These are phyloP conservation scores for Carex kokanica DNA, from an alignment of 176 grass and related monocot species.

Conservation along the genomic window DNA sequence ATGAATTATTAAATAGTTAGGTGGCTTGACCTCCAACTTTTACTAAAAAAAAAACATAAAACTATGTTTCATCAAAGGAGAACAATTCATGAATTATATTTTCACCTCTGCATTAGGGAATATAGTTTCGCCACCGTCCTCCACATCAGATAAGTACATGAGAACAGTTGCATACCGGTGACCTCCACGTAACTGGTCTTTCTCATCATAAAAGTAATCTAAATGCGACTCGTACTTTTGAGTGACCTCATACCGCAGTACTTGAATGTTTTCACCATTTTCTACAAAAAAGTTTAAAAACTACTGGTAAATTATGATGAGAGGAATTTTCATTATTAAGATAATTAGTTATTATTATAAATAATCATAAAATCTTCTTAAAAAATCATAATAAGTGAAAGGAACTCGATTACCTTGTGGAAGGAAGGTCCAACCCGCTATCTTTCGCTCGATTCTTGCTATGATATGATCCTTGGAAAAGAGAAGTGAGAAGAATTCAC, in stretches of 20 bases:
- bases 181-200: conserved; percentile 48
- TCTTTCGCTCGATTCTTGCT: conserved; percentile 44
- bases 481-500: neutral
- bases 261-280: conserved; percentile 62
- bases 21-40: too few relatives aligned
- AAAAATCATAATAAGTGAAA: neutral
- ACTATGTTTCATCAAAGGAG: neutral
- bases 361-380: neutral
- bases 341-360: neutral
- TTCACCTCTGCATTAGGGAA: conserved; percentile 58
- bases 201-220: conserved; percentile 63
- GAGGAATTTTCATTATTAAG: neutral
- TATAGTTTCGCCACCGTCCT: conserved; percentile 65
- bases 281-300: conserved; percentile 29
- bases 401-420: conserved; percentile 41
- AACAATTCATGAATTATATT: neutral
- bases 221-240: conserved; percentile 79
- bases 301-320: neutral
- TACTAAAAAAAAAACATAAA: too few relatives aligned
- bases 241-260: conserved; percentile 50
- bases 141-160: conserved; percentile 71
- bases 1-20: too few relatives aligned
- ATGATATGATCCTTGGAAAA: conserved; percentile 45
- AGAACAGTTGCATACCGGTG: conserved; percentile 72
- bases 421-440: conserved; percentile 73